A percentile compares a stretch with the other conserved stretches of the same genome.
These are phyloP conservation scores for Ramaria sp. DNA, from an alignment of 768 basidiomycete species.

Conservation along the genomic window DNA sequence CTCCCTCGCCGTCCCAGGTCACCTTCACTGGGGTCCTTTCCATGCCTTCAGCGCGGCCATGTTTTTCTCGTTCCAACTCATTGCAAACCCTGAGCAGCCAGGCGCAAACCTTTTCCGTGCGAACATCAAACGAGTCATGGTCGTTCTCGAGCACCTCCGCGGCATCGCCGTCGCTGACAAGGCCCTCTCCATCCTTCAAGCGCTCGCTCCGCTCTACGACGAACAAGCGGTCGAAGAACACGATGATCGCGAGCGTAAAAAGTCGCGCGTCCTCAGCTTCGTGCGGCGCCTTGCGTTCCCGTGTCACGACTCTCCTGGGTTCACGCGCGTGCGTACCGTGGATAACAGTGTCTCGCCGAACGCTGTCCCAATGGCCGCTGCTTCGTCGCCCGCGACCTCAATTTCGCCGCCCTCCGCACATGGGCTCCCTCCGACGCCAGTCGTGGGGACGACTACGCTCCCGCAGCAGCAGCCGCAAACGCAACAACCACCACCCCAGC, in stretches of 20 bases:
- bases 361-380: background rate
- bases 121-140: constrained; percentile 59
- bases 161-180: constrained; percentile 65
- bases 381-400: background rate
- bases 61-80: constrained; percentile 87
- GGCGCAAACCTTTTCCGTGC: constrained; percentile 67
- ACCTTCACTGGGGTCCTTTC: constrained; percentile 77
- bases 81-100: constrained; percentile 69
- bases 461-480: background rate
- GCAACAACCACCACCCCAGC: constrained; percentile 1
- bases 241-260: constrained; percentile 46
- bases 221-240: constrained; percentile 20
- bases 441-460: background rate
- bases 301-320: constrained; percentile 58
- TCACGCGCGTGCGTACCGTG: constrained; percentile 20
- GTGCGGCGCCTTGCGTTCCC: constrained; percentile 74
- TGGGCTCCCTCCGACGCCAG: background rate
- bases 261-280: constrained; percentile 47
- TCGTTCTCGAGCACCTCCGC: constrained; percentile 52
- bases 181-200: constrained; percentile 56
- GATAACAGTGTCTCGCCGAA: background rate
- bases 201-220: constrained; percentile 64
- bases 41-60: constrained; percentile 81
- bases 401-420: background rate
- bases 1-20: constrained; percentile 62